A percentile compares a stretch with the other conserved stretches of the same genome.
phyloP scores from a whole-genome alignment of 345 rosid species.

The Clausena lansium region DNA sequence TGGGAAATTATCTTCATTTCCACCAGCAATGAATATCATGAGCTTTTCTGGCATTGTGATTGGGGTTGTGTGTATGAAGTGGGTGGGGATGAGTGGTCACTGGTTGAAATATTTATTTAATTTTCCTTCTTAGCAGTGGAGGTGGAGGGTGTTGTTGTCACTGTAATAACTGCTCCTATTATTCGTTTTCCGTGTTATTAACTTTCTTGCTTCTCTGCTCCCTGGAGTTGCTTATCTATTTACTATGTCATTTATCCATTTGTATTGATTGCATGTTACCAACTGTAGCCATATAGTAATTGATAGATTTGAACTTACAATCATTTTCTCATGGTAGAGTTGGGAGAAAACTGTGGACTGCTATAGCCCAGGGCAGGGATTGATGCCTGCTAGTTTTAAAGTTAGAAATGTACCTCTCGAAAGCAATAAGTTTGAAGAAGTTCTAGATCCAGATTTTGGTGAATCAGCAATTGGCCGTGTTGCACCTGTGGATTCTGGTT shows the following conservation, averaged over 20 bases:
- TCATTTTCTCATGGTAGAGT: conserved; percentile 41
- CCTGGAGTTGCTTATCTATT: not conserved
- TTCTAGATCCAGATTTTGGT: conserved; percentile 89
- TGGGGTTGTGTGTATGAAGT: not conserved
- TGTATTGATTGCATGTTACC: not conserved
- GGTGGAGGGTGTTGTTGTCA: not conserved
- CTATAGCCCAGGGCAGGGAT: conserved; percentile 89
- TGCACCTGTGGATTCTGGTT: conserved; percentile 94
- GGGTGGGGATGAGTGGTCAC: not conserved
- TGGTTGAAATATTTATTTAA: not conserved
- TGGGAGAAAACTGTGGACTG: conserved; percentile 98
- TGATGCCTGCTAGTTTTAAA: conserved; percentile 95
- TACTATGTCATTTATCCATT: not conserved
- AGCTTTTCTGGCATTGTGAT: not conserved
- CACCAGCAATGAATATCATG: not conserved
- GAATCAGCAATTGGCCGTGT: conserved; percentile 95
- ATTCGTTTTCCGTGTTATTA: conserved; percentile 1
- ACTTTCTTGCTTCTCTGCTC: not conserved
- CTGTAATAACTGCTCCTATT: not conserved
- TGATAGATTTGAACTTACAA: not conserved
- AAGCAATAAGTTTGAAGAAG: conserved; percentile 66
- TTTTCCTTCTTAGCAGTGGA: not conserved
- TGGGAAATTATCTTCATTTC: not conserved
- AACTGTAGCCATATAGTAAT: not conserved
- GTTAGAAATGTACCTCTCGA: conserved; percentile 70